phyloP scores from a whole-genome alignment of 2,329 filamentous ascomycete genomes.

The Epichloe coenophiala region DNA sequence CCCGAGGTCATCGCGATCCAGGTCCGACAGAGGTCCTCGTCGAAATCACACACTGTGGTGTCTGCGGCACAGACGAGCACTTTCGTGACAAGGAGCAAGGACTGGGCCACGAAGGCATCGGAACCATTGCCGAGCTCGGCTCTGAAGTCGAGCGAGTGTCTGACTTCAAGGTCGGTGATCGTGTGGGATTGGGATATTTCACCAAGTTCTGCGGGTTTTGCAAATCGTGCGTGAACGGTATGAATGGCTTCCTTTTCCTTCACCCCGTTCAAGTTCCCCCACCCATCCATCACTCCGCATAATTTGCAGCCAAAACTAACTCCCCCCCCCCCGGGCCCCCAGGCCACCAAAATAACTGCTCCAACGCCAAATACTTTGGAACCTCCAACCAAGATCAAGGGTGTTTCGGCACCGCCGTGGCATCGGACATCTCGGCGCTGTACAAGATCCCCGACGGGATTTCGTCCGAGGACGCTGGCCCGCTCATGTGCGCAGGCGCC shows the following conservation, averaged over 20 bases:
- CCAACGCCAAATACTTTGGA: slow-evolving; percentile 19
- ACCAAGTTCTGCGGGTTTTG: slow-evolving; percentile 25
- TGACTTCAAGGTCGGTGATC: slow-evolving; percentile 22
- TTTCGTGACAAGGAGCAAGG: slow-evolving; percentile 8
- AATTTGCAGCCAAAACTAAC: background rate
- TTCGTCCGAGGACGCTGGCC: slow-evolving; percentile 29
- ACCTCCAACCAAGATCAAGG: slow-evolving; percentile 26
- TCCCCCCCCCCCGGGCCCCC: too few relatives aligned
- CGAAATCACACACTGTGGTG: slow-evolving; percentile 13
- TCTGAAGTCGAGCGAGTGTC: slow-evolving; percentile 13
- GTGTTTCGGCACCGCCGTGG: slow-evolving; percentile 26
- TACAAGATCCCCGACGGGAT: slow-evolving; percentile 31
- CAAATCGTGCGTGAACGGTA: slow-evolving; percentile 24
- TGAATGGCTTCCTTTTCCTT: slow-evolving; percentile 18
- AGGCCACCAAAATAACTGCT: slow-evolving; percentile 8
- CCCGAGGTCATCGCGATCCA: slow-evolving; percentile 8
- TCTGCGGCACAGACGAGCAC: slow-evolving; percentile 12
- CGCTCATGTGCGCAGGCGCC: slow-evolving; percentile 31
- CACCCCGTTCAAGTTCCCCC: background rate
- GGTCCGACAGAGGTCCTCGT: slow-evolving; percentile 13
- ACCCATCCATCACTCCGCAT: background rate
- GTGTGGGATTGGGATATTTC: slow-evolving; percentile 28
- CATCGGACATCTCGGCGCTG: slow-evolving; percentile 32
- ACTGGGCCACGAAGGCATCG: slow-evolving; percentile 32
- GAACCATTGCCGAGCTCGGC: slow-evolving; percentile 23